These are phyloP conservation scores for Agapanthus africanus DNA, from an alignment of 106 monocot species.

Conservation along the genomic window DNA sequence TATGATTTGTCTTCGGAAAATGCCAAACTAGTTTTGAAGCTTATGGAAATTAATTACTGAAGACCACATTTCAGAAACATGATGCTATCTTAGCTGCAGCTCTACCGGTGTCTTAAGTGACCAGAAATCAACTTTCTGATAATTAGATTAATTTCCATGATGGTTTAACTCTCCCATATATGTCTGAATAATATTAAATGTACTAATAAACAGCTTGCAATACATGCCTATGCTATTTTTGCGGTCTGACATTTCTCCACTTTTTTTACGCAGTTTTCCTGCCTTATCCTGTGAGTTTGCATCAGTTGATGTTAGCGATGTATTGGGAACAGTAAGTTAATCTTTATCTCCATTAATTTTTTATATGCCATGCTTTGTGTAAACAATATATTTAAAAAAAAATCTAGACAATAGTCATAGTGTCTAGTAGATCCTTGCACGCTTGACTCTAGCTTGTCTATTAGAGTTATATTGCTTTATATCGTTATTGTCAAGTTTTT, in stretches of 20 bases:
- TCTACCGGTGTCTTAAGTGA: conserved; percentile 11
- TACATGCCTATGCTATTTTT: too few relatives aligned
- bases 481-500: neutral
- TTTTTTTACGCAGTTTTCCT: conserved; percentile 70
- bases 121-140: conserved; percentile 30
- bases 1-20: neutral
- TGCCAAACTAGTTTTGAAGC: neutral
- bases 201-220: too few relatives aligned
- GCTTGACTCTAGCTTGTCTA: conserved; percentile 3
- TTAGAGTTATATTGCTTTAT: neutral
- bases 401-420: too few relatives aligned
- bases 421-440: neutral
- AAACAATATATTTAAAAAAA: too few relatives aligned
- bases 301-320: conserved; percentile 93
- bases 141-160: conserved; percentile 39
- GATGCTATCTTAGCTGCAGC: neutral
- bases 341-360: neutral
- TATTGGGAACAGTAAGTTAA: conserved; percentile 85
- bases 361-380: neutral
- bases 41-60: conserved; percentile 1
- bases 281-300: conserved; percentile 99
- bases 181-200: too few relatives aligned
- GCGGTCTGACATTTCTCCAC: conserved; percentile 4
- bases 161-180: neutral
- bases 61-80: neutral